Evolutionary conservation across 140 eudicot genomes (phyloP).

Genomic region (Oenanthe javanica): DNA sequence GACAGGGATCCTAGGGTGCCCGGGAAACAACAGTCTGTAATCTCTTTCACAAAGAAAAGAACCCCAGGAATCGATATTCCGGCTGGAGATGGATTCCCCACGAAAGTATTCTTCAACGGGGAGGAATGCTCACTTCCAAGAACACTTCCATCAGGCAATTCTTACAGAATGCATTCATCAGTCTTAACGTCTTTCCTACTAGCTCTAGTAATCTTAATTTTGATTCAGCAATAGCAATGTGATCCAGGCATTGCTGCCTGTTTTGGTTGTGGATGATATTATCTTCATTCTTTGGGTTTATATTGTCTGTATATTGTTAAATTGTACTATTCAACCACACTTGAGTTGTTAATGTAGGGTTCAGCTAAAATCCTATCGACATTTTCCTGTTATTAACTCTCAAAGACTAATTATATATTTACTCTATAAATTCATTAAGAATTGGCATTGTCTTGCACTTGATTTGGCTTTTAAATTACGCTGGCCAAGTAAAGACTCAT

Average conservation of each 20-base stretch:
- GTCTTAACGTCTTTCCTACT: constrained; percentile 16
- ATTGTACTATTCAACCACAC: background rate
- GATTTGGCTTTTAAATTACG: background rate
- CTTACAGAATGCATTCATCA: constrained; percentile 14
- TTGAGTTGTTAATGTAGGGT: background rate
- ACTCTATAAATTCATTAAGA: background rate
- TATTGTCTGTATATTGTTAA: background rate
- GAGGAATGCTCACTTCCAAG: constrained; percentile 82
- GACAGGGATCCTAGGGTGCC: constrained; percentile 66
- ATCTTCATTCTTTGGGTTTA: constrained; percentile 28
- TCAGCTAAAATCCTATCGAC: background rate
- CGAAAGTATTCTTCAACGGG: constrained; percentile 69
- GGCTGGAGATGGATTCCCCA: constrained; percentile 85
- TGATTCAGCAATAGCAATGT: constrained; percentile 23
- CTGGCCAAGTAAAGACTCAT: too few relatives aligned
- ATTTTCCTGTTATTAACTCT: background rate
- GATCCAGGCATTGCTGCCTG: constrained; percentile 6
- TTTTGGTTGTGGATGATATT: constrained; percentile 25
- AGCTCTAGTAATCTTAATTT: constrained; percentile 26
- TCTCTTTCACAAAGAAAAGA: constrained; percentile 71
- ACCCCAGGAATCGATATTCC: constrained; percentile 50
- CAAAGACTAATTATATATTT: too few relatives aligned
- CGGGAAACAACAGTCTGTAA: constrained; percentile 92
- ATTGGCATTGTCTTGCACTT: background rate
- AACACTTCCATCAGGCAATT: constrained; percentile 43